Percentiles rank a stretch among this genome's conserved stretches.
phyloP scores from a whole-genome alignment of 257 asterid species.

The Nicotiana tabacum region DNA sequence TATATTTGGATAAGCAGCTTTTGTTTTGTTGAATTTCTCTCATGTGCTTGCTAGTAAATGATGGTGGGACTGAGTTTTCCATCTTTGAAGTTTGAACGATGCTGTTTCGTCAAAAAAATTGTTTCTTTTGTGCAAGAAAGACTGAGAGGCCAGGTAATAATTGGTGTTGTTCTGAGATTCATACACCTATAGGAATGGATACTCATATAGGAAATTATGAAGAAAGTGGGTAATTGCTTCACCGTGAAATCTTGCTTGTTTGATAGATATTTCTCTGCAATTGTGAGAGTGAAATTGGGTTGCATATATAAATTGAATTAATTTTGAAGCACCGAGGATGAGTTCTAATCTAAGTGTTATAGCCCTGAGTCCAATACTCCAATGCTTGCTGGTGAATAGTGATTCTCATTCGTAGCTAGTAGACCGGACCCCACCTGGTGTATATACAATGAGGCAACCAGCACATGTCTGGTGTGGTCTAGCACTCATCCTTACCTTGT shows the following conservation, averaged over 20 bases:
- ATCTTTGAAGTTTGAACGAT: background rate
- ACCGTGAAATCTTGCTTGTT: background rate
- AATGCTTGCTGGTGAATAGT: background rate
- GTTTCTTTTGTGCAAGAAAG: background rate
- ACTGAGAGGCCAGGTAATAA: background rate
- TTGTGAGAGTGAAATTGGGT: background rate
- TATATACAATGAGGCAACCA: background rate
- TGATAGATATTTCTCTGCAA: background rate
- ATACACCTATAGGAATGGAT: background rate
- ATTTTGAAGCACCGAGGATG: background rate
- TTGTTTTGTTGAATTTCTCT: conserved; percentile 6
- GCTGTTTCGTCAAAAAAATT: background rate
- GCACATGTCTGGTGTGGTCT: background rate
- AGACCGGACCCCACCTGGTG: background rate
- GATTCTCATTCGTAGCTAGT: background rate
- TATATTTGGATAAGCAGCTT: conserved; percentile 21
- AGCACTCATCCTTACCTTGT: background rate
- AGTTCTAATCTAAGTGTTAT: background rate
- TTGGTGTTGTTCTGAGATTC: background rate
- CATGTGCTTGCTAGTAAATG: background rate
- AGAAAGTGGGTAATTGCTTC: background rate
- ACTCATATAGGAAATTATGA: background rate
- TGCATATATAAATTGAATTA: background rate
- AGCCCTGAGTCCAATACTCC: background rate
- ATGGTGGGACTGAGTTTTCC: background rate